Conservation (phyloP, 345 rosid genomes). For the Conringia planisiliqua region DNA sequence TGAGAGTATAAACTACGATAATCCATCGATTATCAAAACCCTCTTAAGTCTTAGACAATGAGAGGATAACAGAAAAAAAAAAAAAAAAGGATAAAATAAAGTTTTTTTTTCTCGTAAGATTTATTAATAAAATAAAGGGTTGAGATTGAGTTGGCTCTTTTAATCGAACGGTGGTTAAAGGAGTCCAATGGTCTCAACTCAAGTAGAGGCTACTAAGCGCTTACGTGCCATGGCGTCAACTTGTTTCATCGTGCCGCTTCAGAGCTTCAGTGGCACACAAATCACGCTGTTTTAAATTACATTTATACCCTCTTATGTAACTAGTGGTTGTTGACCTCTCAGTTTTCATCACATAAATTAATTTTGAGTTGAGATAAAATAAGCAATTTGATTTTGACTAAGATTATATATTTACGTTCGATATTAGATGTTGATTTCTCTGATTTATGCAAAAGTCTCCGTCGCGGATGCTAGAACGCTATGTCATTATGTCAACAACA, state of each 20-base stretch:
- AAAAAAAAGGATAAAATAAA: neutral
- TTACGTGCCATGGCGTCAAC: slow-evolving; percentile 14
- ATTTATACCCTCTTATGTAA: neutral
- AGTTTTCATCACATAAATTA: neutral
- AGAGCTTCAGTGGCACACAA: neutral
- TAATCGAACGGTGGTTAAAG: neutral
- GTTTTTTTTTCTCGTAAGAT: neutral
- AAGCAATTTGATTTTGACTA: no score
- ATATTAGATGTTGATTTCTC: no score
- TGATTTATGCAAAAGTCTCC: no score
- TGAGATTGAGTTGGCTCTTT: neutral
- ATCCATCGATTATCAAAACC: slow-evolving; percentile 16
- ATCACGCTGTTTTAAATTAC: neutral
- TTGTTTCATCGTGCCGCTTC: slow-evolving; percentile 20
- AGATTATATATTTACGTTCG: no score
- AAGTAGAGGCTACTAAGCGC: slow-evolving; percentile 16
- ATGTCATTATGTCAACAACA: no score
- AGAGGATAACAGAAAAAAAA: slow-evolving; percentile 17
- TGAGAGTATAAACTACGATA: neutral
- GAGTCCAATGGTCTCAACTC: neutral
- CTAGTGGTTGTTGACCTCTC: neutral
- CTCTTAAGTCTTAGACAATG: slow-evolving; percentile 18
- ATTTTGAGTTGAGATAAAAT: neutral
- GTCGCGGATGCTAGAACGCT: no score
- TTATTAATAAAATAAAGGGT: slow-evolving; percentile 17